Evolutionary conservation across 345 rosid species (phyloP), one percentile per base, ranked within the genome.

Genomic region (Hevea brasiliensis): DNA sequence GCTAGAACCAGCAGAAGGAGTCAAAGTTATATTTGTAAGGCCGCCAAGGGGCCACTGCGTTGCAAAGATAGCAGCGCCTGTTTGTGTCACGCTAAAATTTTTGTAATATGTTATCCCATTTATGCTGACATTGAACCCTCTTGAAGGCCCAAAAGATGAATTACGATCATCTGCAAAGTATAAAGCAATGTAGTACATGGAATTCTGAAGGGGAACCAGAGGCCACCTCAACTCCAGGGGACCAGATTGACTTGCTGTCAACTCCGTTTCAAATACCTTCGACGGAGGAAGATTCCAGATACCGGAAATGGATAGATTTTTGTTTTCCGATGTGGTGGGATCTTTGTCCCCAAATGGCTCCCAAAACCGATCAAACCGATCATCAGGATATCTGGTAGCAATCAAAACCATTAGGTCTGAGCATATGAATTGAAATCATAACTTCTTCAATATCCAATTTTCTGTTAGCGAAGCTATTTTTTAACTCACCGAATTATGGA

Each of bases 221-320:
- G 97, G 98, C 97, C 99, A 95, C 14, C 63, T 84, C 70, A 95
- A 80, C 79, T 87, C 89, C 84, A 89, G 51, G 23, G 82, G 75
- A 61, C 81, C 82, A 48, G 73, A 67, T 47, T 66, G 79, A 4
- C 63, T 62, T 51, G 83, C 72, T 65, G 85, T 81, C 76, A 95
- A 59, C 71, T 82, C 96, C 0, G 86, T 83, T 69, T 95, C 89
- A 68, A 92, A 95, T 69, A 91, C 85, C 84, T 85, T 91, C 23
- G 75, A 57, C 32, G 98, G 96, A 7, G 99, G 99, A 3, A 83
- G 85, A 78, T 95, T 95, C 99, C 99, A 95, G 75, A 95, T 87
- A 73, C 97, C 93, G 27, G 90, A 84, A 80, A 89, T 85, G 11
- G 89, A 80, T 4, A 87, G 68, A 27, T 79, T 87, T 37, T 72